Base-by-base conservation (phyloP, 306 rosid species). In the Corylus americana region DNA sequence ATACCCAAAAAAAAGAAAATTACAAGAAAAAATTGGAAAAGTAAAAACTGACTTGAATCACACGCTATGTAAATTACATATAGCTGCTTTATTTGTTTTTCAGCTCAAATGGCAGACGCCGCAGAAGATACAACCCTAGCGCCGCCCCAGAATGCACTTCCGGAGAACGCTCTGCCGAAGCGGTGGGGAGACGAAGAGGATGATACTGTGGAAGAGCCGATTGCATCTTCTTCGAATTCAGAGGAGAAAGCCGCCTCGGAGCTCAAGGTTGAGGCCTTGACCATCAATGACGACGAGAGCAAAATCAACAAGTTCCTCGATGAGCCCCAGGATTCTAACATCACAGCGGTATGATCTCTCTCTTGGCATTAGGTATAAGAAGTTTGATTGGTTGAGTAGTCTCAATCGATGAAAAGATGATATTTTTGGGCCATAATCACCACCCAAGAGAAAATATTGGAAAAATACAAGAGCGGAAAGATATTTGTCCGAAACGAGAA, bases 241-340 rank as follows among this genome's bases (percentile, higher is more conserved):
- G 22, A 80, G 49, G 71, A 66, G 10, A 37, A 66, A 37, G 71
- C 0, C 71, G 71, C 49, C 13, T 75, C 82, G 20, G 79, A 91
- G 37, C 79, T 85, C 47, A 31, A 31, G 35, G 71, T 91, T 17
- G 91, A 83, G 44, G 74, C 22, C 0, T 81, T 94, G 71, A 67
- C 86, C 27, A 87, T 94, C 66, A 83, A 76, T 31, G 98, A 87
- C 17, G 78, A 76, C 35, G 78, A 81, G 48, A 79, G 35, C 35
- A 31, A 81, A 25, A 17, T 78, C 6, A 54, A 79, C 31, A 78
- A 81, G 79, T 54, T 85, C 25, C 87, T 92, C 29, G 97, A 92
- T 29, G 98, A 94, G 8, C 97, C 97, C 18, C 91, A 88, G 0
- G 98, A 94, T 81, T 78, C 97, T 17, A 80, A 82, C 53, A 94